Evolutionary conservation across 2,329 filamentous ascomycete genomes (phyloP).

Genomic region (Dendryphion nanum): DNA sequence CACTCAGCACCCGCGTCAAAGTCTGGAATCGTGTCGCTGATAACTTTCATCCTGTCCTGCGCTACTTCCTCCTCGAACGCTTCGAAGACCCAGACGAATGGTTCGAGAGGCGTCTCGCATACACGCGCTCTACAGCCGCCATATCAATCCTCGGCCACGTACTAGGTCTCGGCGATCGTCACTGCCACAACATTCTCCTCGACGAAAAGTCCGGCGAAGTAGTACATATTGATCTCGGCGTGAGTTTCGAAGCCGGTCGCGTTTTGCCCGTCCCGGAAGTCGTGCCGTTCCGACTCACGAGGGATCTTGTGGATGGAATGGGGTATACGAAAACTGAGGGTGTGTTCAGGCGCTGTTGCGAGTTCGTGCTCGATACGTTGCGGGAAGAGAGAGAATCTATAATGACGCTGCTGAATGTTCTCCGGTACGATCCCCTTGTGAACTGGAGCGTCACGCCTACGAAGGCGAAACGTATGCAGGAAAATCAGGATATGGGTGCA

Average conservation of each 20-base stretch:
- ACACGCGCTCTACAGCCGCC: conserved; percentile 88
- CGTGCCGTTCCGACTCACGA: conserved; percentile 90
- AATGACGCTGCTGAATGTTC: conserved; percentile 96
- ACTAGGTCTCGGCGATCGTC: conserved; percentile 87
- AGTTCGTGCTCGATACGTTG: conserved; percentile 92
- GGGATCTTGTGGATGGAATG: conserved; percentile 96
- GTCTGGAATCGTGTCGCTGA: conserved; percentile 77
- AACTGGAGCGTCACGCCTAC: conserved; percentile 85
- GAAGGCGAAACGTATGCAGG: conserved; percentile 65
- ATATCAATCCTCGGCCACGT: conserved; percentile 95
- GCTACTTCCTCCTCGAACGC: conserved; percentile 94
- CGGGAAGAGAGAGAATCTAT: conserved; percentile 96
- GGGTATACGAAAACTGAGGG: conserved; percentile 93
- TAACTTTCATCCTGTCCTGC: conserved; percentile 87
- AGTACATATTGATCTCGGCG: conserved; percentile 94
- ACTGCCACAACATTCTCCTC: conserved; percentile 94
- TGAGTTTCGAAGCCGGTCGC: conserved; percentile 94
- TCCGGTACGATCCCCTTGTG: conserved; percentile 97
- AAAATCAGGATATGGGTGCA: conserved; percentile 56
- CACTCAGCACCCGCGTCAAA: conserved; percentile 67
- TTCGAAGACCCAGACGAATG: conserved; percentile 94
- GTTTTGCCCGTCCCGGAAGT: conserved; percentile 94
- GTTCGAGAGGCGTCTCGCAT: conserved; percentile 86
- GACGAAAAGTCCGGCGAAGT: conserved; percentile 89
- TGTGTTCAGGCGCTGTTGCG: conserved; percentile 95